A percentile compares a stretch with the other conserved stretches of the same genome.
phyloP scores from a whole-genome alignment of 345 rosid species.

The Leavenworthia alabamica region DNA sequence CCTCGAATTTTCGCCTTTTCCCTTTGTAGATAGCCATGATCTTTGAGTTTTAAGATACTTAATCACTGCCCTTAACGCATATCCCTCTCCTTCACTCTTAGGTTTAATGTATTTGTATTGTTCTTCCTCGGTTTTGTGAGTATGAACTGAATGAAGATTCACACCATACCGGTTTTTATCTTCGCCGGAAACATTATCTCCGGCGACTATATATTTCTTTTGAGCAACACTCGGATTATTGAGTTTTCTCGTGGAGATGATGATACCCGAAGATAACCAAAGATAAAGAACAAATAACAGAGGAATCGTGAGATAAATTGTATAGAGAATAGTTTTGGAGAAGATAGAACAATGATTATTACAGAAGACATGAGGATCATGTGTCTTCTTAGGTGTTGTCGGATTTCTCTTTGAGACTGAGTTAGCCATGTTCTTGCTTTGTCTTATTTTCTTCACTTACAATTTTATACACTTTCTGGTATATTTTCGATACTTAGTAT shows the following conservation, averaged over 20 bases:
- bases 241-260: conserved; percentile 59
- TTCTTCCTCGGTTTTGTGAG: conserved; percentile 19
- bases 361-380: not conserved
- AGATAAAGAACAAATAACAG: conserved; percentile 35
- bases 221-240: conserved; percentile 23
- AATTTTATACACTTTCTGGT: too few species aligned
- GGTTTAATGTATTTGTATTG: conserved; percentile 14
- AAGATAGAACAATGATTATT: not conserved
- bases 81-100: conserved; percentile 32
- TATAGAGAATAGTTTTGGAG: not conserved
- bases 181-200: not conserved
- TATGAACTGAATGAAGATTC: not conserved
- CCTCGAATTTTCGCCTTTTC: not conserved
- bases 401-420: not conserved
- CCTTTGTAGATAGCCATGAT: conserved; percentile 32
- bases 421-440: not conserved
- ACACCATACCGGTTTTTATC: not conserved
- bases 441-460: too few species aligned
- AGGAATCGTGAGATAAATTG: conserved; percentile 37
- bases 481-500: too few species aligned
- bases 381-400: not conserved
- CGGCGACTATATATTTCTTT: not conserved
- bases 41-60: conserved; percentile 51
- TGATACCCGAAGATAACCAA: conserved; percentile 54
- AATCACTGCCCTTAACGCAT: conserved; percentile 36